Evolutionary conservation across 768 basidiomycete species (phyloP).

Genomic region (Atractiella rhizophila): DNA sequence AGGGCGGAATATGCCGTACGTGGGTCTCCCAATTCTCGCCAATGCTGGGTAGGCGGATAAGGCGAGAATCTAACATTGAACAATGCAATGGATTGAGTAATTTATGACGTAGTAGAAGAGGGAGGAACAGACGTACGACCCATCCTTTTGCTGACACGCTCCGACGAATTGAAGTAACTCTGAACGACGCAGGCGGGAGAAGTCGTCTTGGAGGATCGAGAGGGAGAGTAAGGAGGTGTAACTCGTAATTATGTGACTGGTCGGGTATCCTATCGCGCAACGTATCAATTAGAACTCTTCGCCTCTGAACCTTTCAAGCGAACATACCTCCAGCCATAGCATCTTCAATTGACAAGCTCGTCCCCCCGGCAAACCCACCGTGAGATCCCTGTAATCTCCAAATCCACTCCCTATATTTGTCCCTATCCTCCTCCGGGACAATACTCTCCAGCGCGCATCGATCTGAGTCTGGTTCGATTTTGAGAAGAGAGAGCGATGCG

Average conservation of each 20-base stretch:
- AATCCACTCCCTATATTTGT: constrained; percentile 54
- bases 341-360: constrained; percentile 27
- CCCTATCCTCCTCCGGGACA: constrained; percentile 31
- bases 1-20: constrained; percentile 71
- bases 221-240: constrained; percentile 71
- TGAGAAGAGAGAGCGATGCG: constrained; percentile 54
- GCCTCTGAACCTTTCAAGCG: background rate
- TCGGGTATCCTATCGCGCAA: constrained; percentile 25
- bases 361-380: constrained; percentile 12
- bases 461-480: constrained; percentile 17
- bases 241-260: constrained; percentile 72
- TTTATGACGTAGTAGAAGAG: background rate
- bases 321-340: constrained; percentile 30
- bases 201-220: constrained; percentile 64
- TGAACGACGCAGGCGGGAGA: constrained; percentile 38
- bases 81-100: background rate
- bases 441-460: constrained; percentile 20
- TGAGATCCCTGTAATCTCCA: constrained; percentile 52
- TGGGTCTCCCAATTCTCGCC: constrained; percentile 27
- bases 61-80: background rate
- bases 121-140: constrained; percentile 34
- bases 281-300: constrained; percentile 9
- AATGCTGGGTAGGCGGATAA: constrained; percentile 16
- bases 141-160: constrained; percentile 50
- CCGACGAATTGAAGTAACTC: constrained; percentile 44